Base-by-base conservation (phyloP, 2,329 filamentous ascomycete species). In the Phyllosticta paracitricarpa region DNA sequence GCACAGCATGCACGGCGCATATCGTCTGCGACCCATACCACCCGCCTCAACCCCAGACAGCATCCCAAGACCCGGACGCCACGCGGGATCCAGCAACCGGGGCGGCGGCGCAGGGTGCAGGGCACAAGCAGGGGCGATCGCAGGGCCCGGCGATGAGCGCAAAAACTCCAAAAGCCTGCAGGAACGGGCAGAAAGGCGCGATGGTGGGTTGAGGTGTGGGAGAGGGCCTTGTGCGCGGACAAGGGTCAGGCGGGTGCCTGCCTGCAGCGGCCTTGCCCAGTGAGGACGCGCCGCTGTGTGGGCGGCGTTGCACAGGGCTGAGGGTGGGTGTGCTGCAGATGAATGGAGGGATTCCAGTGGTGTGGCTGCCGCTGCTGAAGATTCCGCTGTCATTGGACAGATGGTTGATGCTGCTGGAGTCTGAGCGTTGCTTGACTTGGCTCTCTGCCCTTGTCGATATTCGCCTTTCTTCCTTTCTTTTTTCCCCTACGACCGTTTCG, bases 91-190 rank as follows among this genome's bases (percentile, higher is more conserved):
- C 40, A n/a, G 14, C n/a, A 17, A 48, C 40, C 40, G 14, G 40
- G 14, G 40, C 14, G 40, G 2, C 14, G 40, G 40, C 3, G 40
- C 14, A 6, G 28, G 28, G 2, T 30, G 28, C 19, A 22, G 28
- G 9, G 28, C 28, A 30, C 9, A 22, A 22, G 19, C 19, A 22
- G 19, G 19, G 10, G 40, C 40, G 40, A 48, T 48, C 40, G 12
- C 40, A 48, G 40, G 40, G 40, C 40, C 40, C 14, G 40, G 5
- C 14, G 12, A 17, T 48, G 40, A n/a, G 40, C 40, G 14, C 40
- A 48, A 26, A 61, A 52, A 14, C 14, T 9, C n/a, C 26, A 52
- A 56, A 61, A 61, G 35, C 8, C 58, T 61, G 58, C 58, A 61
- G 58, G 58, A 61, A 61, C 58, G 52, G 19, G 58, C 5, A 24